These are phyloP conservation scores for Naumovozyma baii DNA, from an alignment of 805 yeast genomes.

Conservation along the genomic window DNA sequence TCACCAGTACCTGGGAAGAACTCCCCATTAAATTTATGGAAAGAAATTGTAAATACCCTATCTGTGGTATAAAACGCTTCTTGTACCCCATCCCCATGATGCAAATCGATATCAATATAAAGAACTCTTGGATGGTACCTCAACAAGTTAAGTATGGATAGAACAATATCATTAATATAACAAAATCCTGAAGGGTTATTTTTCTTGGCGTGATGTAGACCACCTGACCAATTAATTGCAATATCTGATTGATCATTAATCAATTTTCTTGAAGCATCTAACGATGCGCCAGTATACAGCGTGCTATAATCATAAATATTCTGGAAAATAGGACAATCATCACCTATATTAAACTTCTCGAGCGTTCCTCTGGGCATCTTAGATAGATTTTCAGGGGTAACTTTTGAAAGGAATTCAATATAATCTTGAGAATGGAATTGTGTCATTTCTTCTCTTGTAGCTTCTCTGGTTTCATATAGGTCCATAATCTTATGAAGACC, in stretches of 20 bases:
- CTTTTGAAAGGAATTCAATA: conserved; percentile 60
- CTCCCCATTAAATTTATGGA: conserved; percentile 83
- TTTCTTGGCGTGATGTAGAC: conserved; percentile 87
- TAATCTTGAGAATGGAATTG: conserved; percentile 86
- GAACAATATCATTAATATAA: conserved; percentile 80
- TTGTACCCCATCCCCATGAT: conserved; percentile 93
- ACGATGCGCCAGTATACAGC: conserved; percentile 78
- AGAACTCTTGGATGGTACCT: conserved; percentile 78
- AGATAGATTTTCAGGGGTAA: conserved; percentile 61
- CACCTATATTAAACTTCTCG: conserved; percentile 85
- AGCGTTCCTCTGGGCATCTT: conserved; percentile 41
- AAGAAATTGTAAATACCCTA: conserved; percentile 81
- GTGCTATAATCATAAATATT: conserved; percentile 69
- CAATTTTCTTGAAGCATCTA: conserved; percentile 82
- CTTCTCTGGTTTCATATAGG: conserved; percentile 70
- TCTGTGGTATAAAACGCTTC: conserved; percentile 90
- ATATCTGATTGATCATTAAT: conserved; percentile 78
- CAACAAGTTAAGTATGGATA: conserved; percentile 70
- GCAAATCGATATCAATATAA: conserved; percentile 84
- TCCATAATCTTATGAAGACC: conserved; percentile 87
- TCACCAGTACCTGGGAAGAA: conserved; percentile 93
- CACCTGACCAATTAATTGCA: conserved; percentile 91
- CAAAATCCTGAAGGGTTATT: conserved; percentile 87
- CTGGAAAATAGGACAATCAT: conserved; percentile 81
- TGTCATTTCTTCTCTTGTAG: conserved; percentile 68